Percentiles rank a stretch among this genome's conserved stretches.
These are phyloP conservation scores for Scedosporium apiospermum DNA, from an alignment of 2,329 filamentous ascomycete species.

Conservation along the genomic window DNA sequence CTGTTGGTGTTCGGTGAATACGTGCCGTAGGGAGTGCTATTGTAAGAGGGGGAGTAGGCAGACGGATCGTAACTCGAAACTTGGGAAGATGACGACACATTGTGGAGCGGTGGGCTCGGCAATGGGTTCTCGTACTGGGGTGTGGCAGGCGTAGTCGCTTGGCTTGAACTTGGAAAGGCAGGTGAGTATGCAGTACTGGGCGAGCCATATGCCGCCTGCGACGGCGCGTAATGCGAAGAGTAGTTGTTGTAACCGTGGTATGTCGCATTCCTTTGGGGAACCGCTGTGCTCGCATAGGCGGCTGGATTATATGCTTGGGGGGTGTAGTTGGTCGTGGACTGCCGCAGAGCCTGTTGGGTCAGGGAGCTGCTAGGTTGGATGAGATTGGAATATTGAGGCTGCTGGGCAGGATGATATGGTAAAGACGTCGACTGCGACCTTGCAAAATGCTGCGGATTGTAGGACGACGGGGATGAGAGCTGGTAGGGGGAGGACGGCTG, in stretches of 20 bases:
- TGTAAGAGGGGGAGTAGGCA: constrained; percentile 17
- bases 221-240: constrained; percentile 10
- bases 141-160: constrained; percentile 6
- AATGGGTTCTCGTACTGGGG: constrained; percentile 30
- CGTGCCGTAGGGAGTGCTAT: constrained; percentile 16
- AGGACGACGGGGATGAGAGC: constrained; percentile 40
- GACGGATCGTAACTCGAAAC: constrained; percentile 27
- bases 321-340: constrained; percentile 30
- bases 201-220: constrained; percentile 12
- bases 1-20: constrained; percentile 30
- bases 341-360: constrained; percentile 24
- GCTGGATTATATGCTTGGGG: constrained; percentile 50
- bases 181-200: constrained; percentile 5
- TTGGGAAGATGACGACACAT: constrained; percentile 14
- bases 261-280: constrained; percentile 41
- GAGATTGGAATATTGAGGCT: constrained; percentile 22
- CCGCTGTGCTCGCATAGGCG: constrained; percentile 40
- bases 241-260: constrained; percentile 39
- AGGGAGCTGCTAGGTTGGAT: constrained; percentile 14
- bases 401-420: constrained; percentile 37
- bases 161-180: neutral
- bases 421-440: constrained; percentile 43
- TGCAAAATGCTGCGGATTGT: constrained; percentile 63
- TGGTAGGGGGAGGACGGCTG: constrained; percentile 3
- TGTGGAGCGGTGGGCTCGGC: constrained; percentile 24